Conservation (phyloP, 345 rosid genomes). For the Crucihimalaya himalaica region DNA sequence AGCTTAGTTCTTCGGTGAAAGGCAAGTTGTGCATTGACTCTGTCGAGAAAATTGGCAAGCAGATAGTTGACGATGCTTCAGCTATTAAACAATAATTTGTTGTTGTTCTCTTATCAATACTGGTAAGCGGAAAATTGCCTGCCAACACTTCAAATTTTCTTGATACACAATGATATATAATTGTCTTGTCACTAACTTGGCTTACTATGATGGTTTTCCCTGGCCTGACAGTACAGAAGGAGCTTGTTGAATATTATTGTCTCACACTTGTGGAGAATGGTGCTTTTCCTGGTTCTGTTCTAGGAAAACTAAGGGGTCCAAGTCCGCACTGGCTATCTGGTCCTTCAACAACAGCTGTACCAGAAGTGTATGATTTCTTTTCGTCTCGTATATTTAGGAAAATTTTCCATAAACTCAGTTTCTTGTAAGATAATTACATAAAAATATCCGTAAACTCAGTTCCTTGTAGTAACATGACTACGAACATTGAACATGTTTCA, state of each 20-base stretch:
- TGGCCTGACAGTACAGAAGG: conserved; percentile 55
- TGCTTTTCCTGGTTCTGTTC: conserved; percentile 67
- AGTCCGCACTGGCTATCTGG: conserved; percentile 87
- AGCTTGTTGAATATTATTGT: conserved; percentile 67
- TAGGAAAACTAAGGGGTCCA: conserved; percentile 93
- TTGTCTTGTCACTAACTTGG: conserved; percentile 2
- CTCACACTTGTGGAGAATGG: conserved; percentile 45
- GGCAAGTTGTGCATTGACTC: conserved; percentile 28
- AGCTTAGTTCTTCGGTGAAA: conserved; percentile 39
- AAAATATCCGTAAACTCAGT: not conserved
- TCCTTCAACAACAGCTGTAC: conserved; percentile 61
- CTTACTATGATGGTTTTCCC: conserved; percentile 18
- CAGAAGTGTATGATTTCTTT: conserved; percentile 65
- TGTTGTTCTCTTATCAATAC: conserved; percentile 43
- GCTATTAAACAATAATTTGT: conserved; percentile 47
- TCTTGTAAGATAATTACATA: not conserved
- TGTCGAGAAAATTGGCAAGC: conserved; percentile 42
- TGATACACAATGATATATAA: not conserved
- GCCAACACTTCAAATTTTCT: conserved; percentile 13
- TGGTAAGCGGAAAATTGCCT: conserved; percentile 53
- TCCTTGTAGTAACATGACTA: not conserved
- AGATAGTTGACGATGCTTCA: conserved; percentile 42
- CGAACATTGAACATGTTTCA: conserved; percentile 10
- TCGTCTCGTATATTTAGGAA: conserved; percentile 1
- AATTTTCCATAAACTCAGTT: not conserved